Base-by-base conservation (phyloP, 2,329 filamentous ascomycete genomes). In the Alternaria hordeiaustralica region DNA sequence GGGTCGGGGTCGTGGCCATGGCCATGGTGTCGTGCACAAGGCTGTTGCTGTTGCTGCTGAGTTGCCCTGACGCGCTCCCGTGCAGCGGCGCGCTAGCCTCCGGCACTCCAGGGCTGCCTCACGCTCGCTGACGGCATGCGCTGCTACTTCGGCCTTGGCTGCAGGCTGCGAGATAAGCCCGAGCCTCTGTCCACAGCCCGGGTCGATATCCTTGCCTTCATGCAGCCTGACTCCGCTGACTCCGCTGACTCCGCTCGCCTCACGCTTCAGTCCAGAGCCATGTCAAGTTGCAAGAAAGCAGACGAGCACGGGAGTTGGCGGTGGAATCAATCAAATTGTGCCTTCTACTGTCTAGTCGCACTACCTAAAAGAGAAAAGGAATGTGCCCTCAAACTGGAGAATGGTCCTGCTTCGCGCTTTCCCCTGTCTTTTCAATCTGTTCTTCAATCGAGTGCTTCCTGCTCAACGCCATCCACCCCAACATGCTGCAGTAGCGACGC, bases 61-160 rank as follows among this genome's bases (percentile, higher is more conserved):
- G 44, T 26, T 58, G 47, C 55, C 61, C 26, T 51, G 61, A 51
- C 25, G 25, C 51, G 55, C 44, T 49, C 56, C 56, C 18, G 33
- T 15, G 26, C 18, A 33, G 47, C 54, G 54, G 60, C 21, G 56
- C 20, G 47, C 55, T 53, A 58, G 47, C 57, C 20, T 41, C 36
- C 47, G 41, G 36, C 47, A 53, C 57, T 49, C 36, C 41, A 41
- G 36, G 36, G 36, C 36, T 55, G 23, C 20, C 51, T 15, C 41
- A 20, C 25, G 51, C 33, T 25, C 41, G 51, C 20, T 25, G 18
- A n/a, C 53, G 44, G 43, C 23, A 25, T 55, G 15, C 53, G 43
- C 28, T 46, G 26, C 36, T 18, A 43, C 51, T 55, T 43, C 20
- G 23, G 25, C 51, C 51, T 41, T 41, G 36, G 36, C 36, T 41